Conservation (phyloP, 2,329 filamentous ascomycete genomes). For the Fusarium buharicum region DNA sequence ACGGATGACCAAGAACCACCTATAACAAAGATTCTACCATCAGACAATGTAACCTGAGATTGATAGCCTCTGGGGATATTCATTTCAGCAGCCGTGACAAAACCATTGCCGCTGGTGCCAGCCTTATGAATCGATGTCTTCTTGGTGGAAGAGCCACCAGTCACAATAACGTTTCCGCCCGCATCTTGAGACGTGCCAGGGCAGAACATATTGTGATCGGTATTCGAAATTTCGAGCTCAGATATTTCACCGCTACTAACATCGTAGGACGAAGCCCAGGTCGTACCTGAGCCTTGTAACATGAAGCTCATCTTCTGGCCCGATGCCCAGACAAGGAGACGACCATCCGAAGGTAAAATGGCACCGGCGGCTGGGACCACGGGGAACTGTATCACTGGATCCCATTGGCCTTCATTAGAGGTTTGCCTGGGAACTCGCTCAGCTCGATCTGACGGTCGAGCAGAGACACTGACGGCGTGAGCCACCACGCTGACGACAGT, state of each 20-base stretch:
- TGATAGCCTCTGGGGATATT: constrained; percentile 22
- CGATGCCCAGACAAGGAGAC: constrained; percentile 27
- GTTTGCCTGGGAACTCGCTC: too few relatives aligned
- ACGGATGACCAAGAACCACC: constrained; percentile 35
- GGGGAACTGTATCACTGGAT: constrained; percentile 28
- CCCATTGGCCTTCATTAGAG: constrained; percentile 7
- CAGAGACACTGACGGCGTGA: too few relatives aligned
- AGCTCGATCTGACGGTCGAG: too few relatives aligned
- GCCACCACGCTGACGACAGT: too few relatives aligned
- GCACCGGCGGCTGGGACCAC: constrained; percentile 33
- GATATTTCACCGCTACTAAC: neutral
- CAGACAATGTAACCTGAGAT: constrained; percentile 14
- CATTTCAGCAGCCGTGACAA: constrained; percentile 27
- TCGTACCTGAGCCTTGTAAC: constrained; percentile 2
- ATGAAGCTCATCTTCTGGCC: constrained; percentile 11
- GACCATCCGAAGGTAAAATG: constrained; percentile 25
- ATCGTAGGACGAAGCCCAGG: constrained; percentile 26
- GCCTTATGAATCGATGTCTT: constrained; percentile 60
- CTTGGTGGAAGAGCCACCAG: constrained; percentile 61
- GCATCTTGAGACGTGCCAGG: constrained; percentile 63
- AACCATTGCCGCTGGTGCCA: constrained; percentile 1
- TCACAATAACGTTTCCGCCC: constrained; percentile 62
- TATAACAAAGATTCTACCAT: constrained; percentile 26
- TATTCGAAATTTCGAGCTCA: constrained; percentile 49
- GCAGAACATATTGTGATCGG: constrained; percentile 66